A percentile compares a stretch with the other conserved stretches of the same genome.
Evolutionary conservation across 1,284 basidiomycete species (phyloP).

Genomic region (Gymnopus androsaceus): DNA sequence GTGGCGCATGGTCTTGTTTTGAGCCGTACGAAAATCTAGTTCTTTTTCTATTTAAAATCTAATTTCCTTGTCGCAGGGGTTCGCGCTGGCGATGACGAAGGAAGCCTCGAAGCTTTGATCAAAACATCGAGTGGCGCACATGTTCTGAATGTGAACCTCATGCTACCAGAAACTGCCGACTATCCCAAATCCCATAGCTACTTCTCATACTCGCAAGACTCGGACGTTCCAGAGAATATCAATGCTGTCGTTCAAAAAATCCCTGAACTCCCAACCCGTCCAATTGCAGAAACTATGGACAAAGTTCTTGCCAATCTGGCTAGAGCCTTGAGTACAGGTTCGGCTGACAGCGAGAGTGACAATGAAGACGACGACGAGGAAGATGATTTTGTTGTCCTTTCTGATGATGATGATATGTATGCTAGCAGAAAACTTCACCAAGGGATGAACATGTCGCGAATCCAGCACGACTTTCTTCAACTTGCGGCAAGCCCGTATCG

Average conservation of each 20-base stretch:
- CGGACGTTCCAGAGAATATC: conserved; percentile 38
- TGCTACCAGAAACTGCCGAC: conserved; percentile 67
- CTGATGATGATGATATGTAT: not conserved
- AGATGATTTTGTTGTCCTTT: conserved; percentile 28
- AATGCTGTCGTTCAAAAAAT: conserved; percentile 45
- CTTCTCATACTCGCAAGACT: conserved; percentile 52
- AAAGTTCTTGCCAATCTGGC: conserved; percentile 35
- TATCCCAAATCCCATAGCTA: conserved; percentile 59
- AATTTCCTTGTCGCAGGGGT: conserved; percentile 36
- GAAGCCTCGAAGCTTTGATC: conserved; percentile 52
- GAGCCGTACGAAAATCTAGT: conserved; percentile 38
- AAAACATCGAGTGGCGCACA: conserved; percentile 33
- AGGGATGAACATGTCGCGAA: conserved; percentile 2
- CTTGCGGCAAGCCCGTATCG: conserved; percentile 51
- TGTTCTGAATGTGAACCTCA: conserved; percentile 42
- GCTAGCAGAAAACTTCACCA: not conserved
- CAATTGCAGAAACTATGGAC: conserved; percentile 46
- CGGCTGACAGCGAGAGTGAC: conserved; percentile 34
- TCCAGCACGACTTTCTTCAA: conserved; percentile 56
- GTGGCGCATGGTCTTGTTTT: conserved; percentile 38
- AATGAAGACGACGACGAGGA: conserved; percentile 36
- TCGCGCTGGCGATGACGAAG: conserved; percentile 61
- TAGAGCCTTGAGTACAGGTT: conserved; percentile 22
- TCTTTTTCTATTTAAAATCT: not conserved
- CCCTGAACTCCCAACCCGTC: conserved; percentile 39